These are phyloP conservation scores for Exutisphaerella laricina DNA, from an alignment of 2,329 filamentous ascomycete species.

Conservation along the genomic window DNA sequence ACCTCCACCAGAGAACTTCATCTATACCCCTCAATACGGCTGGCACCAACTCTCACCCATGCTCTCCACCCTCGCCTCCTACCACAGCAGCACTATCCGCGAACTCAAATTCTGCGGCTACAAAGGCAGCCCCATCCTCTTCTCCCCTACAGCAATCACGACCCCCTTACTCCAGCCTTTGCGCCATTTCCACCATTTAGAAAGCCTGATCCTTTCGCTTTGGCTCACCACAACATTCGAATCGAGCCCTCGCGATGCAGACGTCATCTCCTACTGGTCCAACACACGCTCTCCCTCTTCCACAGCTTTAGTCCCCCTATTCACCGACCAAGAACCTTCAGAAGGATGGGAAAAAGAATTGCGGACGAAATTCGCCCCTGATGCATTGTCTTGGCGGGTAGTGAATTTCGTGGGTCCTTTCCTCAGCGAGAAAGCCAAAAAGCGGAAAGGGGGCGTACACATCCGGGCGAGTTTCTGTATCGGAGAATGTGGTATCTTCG, in stretches of 20 bases:
- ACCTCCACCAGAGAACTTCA: constrained; percentile 21
- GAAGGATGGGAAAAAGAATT: constrained; percentile 41
- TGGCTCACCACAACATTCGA: constrained; percentile 41
- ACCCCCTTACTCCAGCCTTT: constrained; percentile 36
- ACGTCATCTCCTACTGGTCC: constrained; percentile 43
- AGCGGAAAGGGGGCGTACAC: constrained; percentile 37
- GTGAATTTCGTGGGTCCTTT: constrained; percentile 37
- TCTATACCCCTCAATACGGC: constrained; percentile 37
- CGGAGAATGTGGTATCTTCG: constrained; percentile 41
- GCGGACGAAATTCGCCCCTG: constrained; percentile 37
- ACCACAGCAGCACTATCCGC: constrained; percentile 37
- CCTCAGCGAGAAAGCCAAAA: constrained; percentile 39
- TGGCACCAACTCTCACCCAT: constrained; percentile 38
- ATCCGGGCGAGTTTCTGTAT: constrained; percentile 44
- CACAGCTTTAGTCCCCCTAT: constrained; percentile 34
- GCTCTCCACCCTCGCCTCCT: constrained; percentile 39
- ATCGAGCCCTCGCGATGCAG: constrained; percentile 33
- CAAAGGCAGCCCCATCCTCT: constrained; percentile 40
- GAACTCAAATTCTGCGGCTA: constrained; percentile 48
- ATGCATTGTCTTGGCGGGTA: constrained; percentile 38
- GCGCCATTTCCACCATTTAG: constrained; percentile 39
- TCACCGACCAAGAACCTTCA: constrained; percentile 26
- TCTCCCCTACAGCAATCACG: constrained; percentile 36
- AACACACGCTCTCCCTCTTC: constrained; percentile 36
- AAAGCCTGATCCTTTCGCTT: constrained; percentile 38